Percentiles rank a stretch among this genome's conserved stretches.
Conservation (phyloP, 192 early-diverging fungal species). For the Coemansia sp. region DNA sequence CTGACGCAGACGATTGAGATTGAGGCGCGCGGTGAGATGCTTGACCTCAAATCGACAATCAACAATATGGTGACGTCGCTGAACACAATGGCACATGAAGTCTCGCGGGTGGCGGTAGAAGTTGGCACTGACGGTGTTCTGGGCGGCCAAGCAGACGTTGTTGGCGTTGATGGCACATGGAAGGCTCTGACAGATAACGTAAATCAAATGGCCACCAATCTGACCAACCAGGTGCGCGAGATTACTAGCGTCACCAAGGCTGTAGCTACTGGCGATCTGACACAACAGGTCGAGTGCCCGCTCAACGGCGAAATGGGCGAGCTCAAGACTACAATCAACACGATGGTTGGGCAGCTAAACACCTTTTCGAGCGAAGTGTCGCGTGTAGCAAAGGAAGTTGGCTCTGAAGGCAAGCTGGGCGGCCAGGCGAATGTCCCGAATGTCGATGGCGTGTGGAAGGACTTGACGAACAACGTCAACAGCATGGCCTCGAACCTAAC, state of each 20-base stretch:
- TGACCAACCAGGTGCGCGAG: conserved; percentile 64
- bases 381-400: conserved; percentile 67
- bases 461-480: conserved; percentile 64
- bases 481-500: conserved; percentile 65
- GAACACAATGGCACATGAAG: conserved; percentile 61
- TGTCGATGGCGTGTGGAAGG: conserved; percentile 64
- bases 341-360: conserved; percentile 65
- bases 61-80: conserved; percentile 68
- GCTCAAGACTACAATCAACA: conserved; percentile 61
- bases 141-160: conserved; percentile 58
- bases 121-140: conserved; percentile 62
- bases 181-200: conserved; percentile 63
- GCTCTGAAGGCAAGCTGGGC: conserved; percentile 58
- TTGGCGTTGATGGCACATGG: conserved; percentile 62
- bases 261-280: conserved; percentile 59
- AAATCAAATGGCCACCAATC: conserved; percentile 64
- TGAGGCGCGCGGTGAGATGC: conserved; percentile 60
- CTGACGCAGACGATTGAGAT: conserved; percentile 59
- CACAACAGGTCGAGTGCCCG: conserved; percentile 56
- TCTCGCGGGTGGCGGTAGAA: conserved; percentile 64
- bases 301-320: conserved; percentile 60
- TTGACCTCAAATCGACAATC: conserved; percentile 61
- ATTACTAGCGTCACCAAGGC: conserved; percentile 62
- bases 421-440: conserved; percentile 57
- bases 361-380: conserved; percentile 69